These are phyloP conservation scores for Cylindrotheca closterium DNA, from an alignment of 108 stramenopile species.

Conservation along the genomic window DNA sequence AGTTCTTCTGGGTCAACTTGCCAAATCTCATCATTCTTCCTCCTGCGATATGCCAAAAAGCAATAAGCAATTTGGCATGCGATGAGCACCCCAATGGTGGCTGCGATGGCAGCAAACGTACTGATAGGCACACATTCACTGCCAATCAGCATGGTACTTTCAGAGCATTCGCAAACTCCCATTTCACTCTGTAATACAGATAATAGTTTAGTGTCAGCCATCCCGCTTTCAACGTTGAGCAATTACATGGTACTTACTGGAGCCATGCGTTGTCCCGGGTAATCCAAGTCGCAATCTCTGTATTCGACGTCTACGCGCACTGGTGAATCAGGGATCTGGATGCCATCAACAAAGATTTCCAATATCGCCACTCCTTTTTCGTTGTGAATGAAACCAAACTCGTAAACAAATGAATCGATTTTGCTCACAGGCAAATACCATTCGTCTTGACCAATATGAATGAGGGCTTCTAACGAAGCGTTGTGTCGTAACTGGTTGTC, in stretches of 20 bases:
- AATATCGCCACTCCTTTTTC: conserved; percentile 14
- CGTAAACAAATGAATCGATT: conserved; percentile 1
- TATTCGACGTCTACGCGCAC: conserved; percentile 27
- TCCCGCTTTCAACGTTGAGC: too few relatives aligned
- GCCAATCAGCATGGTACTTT: conserved; percentile 7
- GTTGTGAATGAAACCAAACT: conserved; percentile 14
- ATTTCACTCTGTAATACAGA: neutral
- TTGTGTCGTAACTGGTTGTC: conserved; percentile 16
- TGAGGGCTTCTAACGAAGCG: neutral
- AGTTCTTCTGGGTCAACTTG: conserved; percentile 26
- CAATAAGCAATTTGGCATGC: neutral
- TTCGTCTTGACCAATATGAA: conserved; percentile 1
- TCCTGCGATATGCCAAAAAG: conserved; percentile 14
- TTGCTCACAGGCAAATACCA: neutral
- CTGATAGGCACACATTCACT: conserved; percentile 1
- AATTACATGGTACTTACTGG: neutral
- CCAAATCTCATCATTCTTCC: conserved; percentile 22
- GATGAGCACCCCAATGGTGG: neutral
- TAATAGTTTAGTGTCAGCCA: too few relatives aligned
- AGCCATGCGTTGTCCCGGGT: neutral
- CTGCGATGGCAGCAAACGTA: neutral
- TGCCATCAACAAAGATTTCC: conserved; percentile 24
- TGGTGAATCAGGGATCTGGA: conserved; percentile 32
- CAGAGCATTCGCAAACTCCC: conserved; percentile 17
- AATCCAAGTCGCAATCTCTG: neutral